Evolutionary conservation across 306 rosid species (phyloP).

Genomic region (Quillaja saponaria): DNA sequence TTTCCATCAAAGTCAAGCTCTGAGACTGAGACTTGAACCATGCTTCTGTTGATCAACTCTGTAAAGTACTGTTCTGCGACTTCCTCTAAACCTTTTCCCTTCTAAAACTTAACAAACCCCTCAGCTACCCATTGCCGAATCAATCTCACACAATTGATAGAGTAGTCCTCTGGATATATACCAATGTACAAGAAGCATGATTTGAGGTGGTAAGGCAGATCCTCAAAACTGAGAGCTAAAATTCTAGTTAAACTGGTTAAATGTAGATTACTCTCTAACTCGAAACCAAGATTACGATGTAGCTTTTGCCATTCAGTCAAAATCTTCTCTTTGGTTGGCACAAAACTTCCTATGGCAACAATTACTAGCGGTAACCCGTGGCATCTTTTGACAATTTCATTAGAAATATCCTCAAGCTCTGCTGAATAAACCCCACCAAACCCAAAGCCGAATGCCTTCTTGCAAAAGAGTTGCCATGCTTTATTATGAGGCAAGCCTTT

Average conservation of each 20-base stretch:
- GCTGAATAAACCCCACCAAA: neutral
- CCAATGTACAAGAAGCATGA: conserved; percentile 30
- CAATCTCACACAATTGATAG: neutral
- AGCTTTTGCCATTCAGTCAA: neutral
- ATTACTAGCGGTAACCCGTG: conserved; percentile 14
- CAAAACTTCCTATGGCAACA: neutral
- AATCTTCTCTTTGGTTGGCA: neutral
- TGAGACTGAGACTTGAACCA: conserved; percentile 14
- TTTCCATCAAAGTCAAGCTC: neutral
- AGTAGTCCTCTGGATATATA: conserved; percentile 19
- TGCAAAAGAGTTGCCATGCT: conserved; percentile 24
- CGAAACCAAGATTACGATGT: neutral
- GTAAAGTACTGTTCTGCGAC: neutral
- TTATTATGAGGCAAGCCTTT: neutral
- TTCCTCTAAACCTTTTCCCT: neutral
- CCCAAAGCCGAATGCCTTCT: neutral
- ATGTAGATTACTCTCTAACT: neutral
- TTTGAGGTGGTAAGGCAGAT: conserved; percentile 25
- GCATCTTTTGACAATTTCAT: conserved; percentile 4
- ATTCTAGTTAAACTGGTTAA: neutral
- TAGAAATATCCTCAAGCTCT: neutral
- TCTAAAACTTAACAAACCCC: neutral
- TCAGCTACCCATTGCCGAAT: conserved; percentile 13
- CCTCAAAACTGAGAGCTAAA: conserved; percentile 12
- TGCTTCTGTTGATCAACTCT: conserved; percentile 10